Conservation (phyloP, 2,329 filamentous ascomycete genomes). For the Aspergillus persii region DNA sequence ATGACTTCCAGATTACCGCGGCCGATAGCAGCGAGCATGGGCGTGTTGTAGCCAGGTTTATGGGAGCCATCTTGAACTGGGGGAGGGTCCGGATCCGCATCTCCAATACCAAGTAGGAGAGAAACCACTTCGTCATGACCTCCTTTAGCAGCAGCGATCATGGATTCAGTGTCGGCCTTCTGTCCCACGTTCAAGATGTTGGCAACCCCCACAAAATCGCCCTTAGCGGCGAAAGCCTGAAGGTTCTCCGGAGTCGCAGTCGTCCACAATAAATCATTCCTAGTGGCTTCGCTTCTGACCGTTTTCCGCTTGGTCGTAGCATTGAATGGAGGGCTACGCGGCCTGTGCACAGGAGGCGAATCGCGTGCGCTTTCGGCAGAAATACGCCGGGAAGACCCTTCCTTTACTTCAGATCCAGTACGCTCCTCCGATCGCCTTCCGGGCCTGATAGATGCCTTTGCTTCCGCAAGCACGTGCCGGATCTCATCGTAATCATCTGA, state of each 20-base stretch:
- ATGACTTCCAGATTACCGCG: conserved; percentile 83
- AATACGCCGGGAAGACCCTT: conserved; percentile 41
- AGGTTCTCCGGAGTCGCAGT: conserved; percentile 51
- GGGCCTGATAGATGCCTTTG: conserved; percentile 56
- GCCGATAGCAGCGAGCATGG: conserved; percentile 91
- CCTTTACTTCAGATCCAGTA: conserved; percentile 32
- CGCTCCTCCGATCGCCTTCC: conserved; percentile 45
- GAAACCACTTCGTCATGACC: conserved; percentile 87
- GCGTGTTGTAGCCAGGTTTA: conserved; percentile 74
- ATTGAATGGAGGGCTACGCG: conserved; percentile 41
- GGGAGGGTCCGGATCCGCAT: conserved; percentile 66
- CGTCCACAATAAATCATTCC: conserved; percentile 52
- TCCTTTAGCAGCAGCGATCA: conserved; percentile 87
- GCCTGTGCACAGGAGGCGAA: conserved; percentile 39
- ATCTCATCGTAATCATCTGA: conserved; percentile 79
- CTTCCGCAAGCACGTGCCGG: conserved; percentile 64
- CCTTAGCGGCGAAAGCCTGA: conserved; percentile 49
- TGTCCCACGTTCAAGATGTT: conserved; percentile 50
- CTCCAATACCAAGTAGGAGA: conserved; percentile 68
- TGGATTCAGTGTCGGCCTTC: conserved; percentile 74
- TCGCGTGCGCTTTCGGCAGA: conserved; percentile 47
- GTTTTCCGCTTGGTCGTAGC: conserved; percentile 42
- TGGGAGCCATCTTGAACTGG: conserved; percentile 55
- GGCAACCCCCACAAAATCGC: conserved; percentile 49
- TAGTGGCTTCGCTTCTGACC: conserved; percentile 49